Evolutionary conservation across 768 basidiomycete genomes (phyloP).

Genomic region (Leccinum fibrillosum): DNA sequence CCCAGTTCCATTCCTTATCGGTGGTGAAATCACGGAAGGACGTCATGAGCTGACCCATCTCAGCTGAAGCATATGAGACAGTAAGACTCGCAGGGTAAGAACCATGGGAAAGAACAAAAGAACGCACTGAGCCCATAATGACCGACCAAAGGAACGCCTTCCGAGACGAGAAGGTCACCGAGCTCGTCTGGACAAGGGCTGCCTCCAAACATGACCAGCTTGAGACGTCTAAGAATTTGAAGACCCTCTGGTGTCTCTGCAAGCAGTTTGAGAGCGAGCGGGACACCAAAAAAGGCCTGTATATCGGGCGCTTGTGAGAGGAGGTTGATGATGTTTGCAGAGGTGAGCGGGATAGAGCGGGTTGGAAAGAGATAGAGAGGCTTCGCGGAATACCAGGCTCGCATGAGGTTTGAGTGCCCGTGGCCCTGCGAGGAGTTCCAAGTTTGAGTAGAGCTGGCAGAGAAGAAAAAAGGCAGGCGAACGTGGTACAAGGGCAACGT

Average conservation of each 20-base stretch:
- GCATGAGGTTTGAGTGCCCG: conserved; percentile 31
- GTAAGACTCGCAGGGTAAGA: background rate
- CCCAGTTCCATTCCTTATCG: conserved; percentile 59
- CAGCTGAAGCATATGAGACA: background rate
- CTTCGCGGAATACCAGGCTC: conserved; percentile 41
- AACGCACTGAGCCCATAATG: conserved; percentile 48
- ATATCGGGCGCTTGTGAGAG: conserved; percentile 34
- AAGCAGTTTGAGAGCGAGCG: conserved; percentile 41
- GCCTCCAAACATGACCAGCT: conserved; percentile 51
- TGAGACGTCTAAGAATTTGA: conserved; percentile 38
- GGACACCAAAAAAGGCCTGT: conserved; percentile 36
- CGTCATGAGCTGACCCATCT: conserved; percentile 43
- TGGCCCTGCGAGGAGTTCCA: conserved; percentile 11
- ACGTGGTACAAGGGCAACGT: conserved; percentile 35
- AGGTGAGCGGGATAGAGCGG: conserved; percentile 42
- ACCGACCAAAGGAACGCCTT: conserved; percentile 48
- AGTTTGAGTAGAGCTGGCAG: background rate
- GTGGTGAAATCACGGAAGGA: conserved; percentile 44
- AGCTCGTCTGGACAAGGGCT: conserved; percentile 53
- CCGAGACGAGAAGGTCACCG: conserved; percentile 45
- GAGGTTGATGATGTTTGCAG: conserved; percentile 39
- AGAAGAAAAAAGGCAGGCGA: background rate
- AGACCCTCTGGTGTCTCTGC: conserved; percentile 47
- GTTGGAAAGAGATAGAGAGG: conserved; percentile 44
- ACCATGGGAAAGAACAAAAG: background rate